Evolutionary conservation across 352 stramenopile genomes (phyloP), one percentile per base, ranked within the genome.

Genomic region (Globisporangium barbulae): DNA sequence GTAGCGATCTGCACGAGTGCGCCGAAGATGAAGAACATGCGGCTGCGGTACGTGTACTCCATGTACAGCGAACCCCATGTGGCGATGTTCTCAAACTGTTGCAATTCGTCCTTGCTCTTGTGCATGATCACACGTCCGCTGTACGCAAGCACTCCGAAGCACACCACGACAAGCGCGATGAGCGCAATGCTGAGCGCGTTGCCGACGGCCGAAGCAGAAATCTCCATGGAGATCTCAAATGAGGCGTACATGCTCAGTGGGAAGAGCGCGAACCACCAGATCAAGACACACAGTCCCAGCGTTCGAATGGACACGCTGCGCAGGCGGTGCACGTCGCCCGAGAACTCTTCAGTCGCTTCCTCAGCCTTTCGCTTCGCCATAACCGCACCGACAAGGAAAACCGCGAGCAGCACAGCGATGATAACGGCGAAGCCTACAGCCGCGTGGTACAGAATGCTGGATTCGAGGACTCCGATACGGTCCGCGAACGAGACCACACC

Each of bases 191-290:
- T 53, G 7, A 83, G 68, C 21, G 67, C 61, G 19, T 68, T n/a
- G 72, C 72, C 68, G 0, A 66, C 66, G 12, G 79, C 49, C 8
- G 64, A 58, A 2, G 65, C 65, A 2, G 74, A 58, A 13, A 82
- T 70, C 66, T 89, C 76, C 82, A 91, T 93, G 9, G 70, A 79
- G 33, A 88, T 89, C 56, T 89, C 83, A 57, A 87, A 90, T 19
- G 78, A 76, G 13, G 72, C 68, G 57, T 89, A 72, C 67, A 89
- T 72, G 49, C 78, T 86, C 35, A 91, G 62, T n/a, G 84, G 84
- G 28, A 80, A 89, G 5, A 91, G 59, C 12, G 71, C 60, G 49
- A 89, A 85, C 69, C 80, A 80, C 77, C 79, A 89, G 25, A 90
- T 60, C 31, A 93, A 64, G 37, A 90, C 74, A 21, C 70, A 79